A percentile compares a stretch with the other conserved stretches of the same genome.
Evolutionary conservation across 2,329 filamentous ascomycete genomes (phyloP).

Genomic region (Aspergillus ustus): DNA sequence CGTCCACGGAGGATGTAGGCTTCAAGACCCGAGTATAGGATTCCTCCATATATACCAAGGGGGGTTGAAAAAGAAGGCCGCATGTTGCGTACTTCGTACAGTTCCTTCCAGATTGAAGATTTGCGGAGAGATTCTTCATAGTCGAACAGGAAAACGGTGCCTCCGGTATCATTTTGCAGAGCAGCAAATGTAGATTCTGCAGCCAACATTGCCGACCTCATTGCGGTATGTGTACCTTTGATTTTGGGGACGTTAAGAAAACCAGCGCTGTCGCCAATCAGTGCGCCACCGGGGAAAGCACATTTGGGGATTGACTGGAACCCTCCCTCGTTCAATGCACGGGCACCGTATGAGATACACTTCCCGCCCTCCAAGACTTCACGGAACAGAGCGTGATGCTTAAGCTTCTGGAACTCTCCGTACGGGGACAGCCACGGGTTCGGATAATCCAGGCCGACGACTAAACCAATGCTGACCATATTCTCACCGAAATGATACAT

Average conservation of each 20-base stretch:
- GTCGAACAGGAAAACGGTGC: slow-evolving; percentile 87
- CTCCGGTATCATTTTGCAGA: slow-evolving; percentile 61
- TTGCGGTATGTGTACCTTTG: slow-evolving; percentile 97
- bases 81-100: slow-evolving; percentile 96
- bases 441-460: slow-evolving; percentile 91
- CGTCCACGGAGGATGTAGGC: slow-evolving; percentile 84
- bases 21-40: slow-evolving; percentile 91
- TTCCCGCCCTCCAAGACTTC: slow-evolving; percentile 91
- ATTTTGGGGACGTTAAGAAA: slow-evolving; percentile 98
- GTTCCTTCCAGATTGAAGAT: slow-evolving; percentile 89
- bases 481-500: slow-evolving; percentile 99
- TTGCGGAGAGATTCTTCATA: slow-evolving; percentile 89
- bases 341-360: slow-evolving; percentile 94
- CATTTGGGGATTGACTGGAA: slow-evolving; percentile 98
- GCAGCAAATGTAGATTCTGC: slow-evolving; percentile 88
- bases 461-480: slow-evolving; percentile 86
- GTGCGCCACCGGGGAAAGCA: slow-evolving; percentile 90
- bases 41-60: slow-evolving; percentile 84
- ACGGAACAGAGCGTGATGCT: slow-evolving; percentile 91
- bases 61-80: slow-evolving; percentile 90
- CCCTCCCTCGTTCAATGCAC: slow-evolving; percentile 89
- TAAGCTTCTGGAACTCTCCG: slow-evolving; percentile 96
- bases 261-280: slow-evolving; percentile 94
- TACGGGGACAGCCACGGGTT: slow-evolving; percentile 98
- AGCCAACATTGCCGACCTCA: slow-evolving; percentile 96